Conservation (phyloP, 106 monocot genomes). For the Xerophyta viscosa region DNA sequence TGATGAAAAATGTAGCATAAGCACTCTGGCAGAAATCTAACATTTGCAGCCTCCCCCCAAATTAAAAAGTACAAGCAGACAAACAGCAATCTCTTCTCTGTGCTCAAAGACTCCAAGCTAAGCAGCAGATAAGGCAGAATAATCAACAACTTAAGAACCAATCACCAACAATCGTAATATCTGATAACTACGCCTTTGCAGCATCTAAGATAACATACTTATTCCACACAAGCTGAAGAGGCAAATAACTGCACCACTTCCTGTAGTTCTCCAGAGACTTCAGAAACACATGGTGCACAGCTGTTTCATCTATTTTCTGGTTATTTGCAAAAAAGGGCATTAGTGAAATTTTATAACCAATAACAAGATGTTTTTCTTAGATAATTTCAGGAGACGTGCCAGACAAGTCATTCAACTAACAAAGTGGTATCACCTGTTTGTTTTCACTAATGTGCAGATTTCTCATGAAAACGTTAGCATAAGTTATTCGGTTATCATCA, state of each 20-base stretch:
- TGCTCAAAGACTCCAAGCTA: constrained; percentile 47
- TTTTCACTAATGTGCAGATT: no score
- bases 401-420: no score
- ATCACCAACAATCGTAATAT: neutral
- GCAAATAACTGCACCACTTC: constrained; percentile 90
- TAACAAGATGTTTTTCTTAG: no score
- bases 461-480: no score
- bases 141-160: neutral
- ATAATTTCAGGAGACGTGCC: no score
- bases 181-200: no score
- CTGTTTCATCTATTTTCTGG: constrained; percentile 83
- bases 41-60: constrained; percentile 91
- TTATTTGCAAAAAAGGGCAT: neutral
- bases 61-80: constrained; percentile 77
- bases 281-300: constrained; percentile 57
- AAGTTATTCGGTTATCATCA: no score
- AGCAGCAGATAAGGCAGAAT: constrained; percentile 3
- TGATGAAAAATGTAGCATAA: constrained; percentile 97
- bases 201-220: no score
- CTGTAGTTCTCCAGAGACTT: constrained; percentile 88
- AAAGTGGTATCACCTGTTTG: no score
- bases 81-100: constrained; percentile 75
- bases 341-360: no score
- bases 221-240: constrained; percentile 70
- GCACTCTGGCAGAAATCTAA: constrained; percentile 92